phyloP scores from a whole-genome alignment of 345 rosid species.

The Turnera subulata region DNA sequence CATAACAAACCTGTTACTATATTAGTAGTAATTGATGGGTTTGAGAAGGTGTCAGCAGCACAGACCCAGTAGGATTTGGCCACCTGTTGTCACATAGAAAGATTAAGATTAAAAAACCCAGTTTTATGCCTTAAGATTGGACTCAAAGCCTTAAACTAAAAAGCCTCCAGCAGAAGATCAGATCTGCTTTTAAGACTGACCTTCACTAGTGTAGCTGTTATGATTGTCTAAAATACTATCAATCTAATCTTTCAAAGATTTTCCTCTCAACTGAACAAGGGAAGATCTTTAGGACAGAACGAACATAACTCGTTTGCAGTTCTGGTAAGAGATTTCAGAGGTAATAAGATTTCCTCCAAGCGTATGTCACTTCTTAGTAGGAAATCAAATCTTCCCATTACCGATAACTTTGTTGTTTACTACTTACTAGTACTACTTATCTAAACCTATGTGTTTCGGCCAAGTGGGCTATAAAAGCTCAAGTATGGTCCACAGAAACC shows the following conservation, averaged over 20 bases:
- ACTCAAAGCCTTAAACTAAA: neutral
- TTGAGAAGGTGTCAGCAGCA: constrained; percentile 3
- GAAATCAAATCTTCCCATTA: no score
- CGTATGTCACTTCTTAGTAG: constrained; percentile 4
- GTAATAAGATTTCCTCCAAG: neutral
- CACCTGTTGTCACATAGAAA: neutral
- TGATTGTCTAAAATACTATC: neutral
- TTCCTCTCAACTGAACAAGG: neutral
- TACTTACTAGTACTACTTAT: no score
- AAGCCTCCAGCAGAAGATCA: no score
- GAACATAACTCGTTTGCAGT: no score
- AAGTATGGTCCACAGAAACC: no score
- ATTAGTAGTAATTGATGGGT: neutral
- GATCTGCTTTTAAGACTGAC: no score
- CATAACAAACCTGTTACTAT: constrained; percentile 10
- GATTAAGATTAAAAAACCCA: constrained; percentile 5
- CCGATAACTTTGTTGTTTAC: no score
- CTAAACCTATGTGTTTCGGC: no score
- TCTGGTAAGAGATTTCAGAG: neutral
- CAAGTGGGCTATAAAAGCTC: no score
- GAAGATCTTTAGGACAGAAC: neutral
- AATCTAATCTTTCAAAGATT: constrained; percentile 1
- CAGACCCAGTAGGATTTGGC: neutral
- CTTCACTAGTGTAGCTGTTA: neutral
- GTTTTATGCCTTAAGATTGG: neutral